Evolutionary conservation across 139 green algal species (phyloP).

Genomic region (Chlorokybus atmophyticus): DNA sequence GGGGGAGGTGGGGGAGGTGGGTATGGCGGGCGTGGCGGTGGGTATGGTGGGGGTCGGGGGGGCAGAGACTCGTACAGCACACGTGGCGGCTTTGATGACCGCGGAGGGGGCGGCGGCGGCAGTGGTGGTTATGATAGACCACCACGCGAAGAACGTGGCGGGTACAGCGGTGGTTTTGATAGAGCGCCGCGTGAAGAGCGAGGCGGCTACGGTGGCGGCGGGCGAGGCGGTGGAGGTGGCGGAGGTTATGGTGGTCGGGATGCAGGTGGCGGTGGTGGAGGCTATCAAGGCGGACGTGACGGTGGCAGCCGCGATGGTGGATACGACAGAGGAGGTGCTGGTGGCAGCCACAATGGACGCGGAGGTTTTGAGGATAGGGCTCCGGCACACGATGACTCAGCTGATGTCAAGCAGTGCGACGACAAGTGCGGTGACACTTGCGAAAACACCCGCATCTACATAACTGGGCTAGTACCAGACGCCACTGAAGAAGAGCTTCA

Average conservation of each 20-base stretch:
- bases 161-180: not conserved
- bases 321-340: not conserved
- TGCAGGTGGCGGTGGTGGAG: slow-evolving; percentile 8
- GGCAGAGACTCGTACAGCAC: not conserved
- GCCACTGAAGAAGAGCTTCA: slow-evolving; percentile 18
- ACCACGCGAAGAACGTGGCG: too few relatives aligned
- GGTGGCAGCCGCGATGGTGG: slow-evolving; percentile 5
- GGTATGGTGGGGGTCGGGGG: not conserved
- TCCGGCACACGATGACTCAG: not conserved
- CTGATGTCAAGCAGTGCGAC: slow-evolving; percentile 26
- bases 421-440: slow-evolving; percentile 19
- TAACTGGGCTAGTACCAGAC: slow-evolving; percentile 17
- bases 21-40: not conserved
- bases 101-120: slow-evolving; percentile 1
- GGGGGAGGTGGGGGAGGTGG: slow-evolving; percentile 1
- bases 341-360: slow-evolving; percentile 9
- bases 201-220: not conserved
- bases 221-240: not conserved
- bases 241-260: not conserved
- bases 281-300: not conserved
- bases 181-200: not conserved
- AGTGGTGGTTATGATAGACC: not conserved
- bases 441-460: slow-evolving; percentile 31
- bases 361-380: not conserved
- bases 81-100: not conserved